Evolutionary conservation across 306 rosid genomes (phyloP).

Genomic region (Prosopis cineraria): DNA sequence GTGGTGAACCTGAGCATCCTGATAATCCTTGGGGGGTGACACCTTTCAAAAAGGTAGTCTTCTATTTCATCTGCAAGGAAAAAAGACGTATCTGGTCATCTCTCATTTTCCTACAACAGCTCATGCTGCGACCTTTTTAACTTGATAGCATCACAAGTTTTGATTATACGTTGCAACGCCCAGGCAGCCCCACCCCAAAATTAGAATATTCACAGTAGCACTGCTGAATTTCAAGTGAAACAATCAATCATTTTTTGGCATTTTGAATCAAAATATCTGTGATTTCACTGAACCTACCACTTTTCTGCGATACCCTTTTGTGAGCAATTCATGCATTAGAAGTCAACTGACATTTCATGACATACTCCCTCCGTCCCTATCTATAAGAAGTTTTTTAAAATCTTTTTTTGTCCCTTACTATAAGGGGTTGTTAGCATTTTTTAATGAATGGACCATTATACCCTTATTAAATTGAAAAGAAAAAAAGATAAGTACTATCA

Average conservation of each 20-base stretch:
- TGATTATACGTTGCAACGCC: not conserved
- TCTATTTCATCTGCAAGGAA: not conserved
- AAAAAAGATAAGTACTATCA: too few species aligned
- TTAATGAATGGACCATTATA: too few species aligned
- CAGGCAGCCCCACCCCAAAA: not conserved
- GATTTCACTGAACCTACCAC: not conserved
- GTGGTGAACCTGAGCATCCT: conserved; percentile 93
- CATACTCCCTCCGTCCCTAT: too few species aligned
- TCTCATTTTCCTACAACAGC: not conserved
- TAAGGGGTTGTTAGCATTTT: too few species aligned
- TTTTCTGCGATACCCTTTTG: not conserved
- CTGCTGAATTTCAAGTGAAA: conserved; percentile 2
- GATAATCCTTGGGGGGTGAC: conserved; percentile 99
- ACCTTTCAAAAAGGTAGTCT: conserved; percentile 85
- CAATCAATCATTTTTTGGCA: not conserved
- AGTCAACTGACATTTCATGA: not conserved
- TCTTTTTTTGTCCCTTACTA: too few species aligned
- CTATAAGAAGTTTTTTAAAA: too few species aligned
- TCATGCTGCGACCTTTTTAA: not conserved
- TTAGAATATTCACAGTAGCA: not conserved
- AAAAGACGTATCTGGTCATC: not conserved
- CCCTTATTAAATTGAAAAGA: too few species aligned
- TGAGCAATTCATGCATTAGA: not conserved
- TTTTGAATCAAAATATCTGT: not conserved
- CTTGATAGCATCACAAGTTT: not conserved